Base-by-base conservation (phyloP, 345 rosid genomes). In the Capsella bursapastoris region DNA sequence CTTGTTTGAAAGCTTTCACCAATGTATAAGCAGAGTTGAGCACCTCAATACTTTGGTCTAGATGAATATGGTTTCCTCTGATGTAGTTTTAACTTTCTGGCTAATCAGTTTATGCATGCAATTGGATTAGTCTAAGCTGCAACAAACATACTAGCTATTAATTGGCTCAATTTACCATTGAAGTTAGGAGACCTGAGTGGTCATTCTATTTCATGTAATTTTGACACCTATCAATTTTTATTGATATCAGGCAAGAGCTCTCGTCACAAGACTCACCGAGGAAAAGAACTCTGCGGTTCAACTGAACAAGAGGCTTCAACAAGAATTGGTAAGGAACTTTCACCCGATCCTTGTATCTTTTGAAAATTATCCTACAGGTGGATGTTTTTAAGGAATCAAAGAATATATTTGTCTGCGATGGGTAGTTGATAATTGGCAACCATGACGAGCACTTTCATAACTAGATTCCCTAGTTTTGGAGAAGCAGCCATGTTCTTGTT, bases 311-410 rank as follows among this genome's bases (percentile, higher is more conserved):
- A 80, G 47, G 79, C 92, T 90, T 84, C 92, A 73, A 60, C 84
- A 80, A 68, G 92, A 89, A 68, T 57, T 88, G 94, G 97, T 90
- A 81, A 80, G 79, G 6, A 61, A n/a, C 35, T 71, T 57, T 57
- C 37, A 38, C 47, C 15, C 22, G 8, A 28, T 49, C 52, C 13
- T 44, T 22, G 4, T 60, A 11, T 61, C 2, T 59, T 22, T 52
- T 57, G 28, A 2, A 68, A 68, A 52, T 51, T 14, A 14, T 27
- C 5, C 44, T 51, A 52, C 31, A n/a, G 40, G 16, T 13, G 1
- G 15, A 29, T 31, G 60, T 18, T 35, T 34, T 31, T 22, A 22
- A 25, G 16, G 47, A 51, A 4, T 35, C 45, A 16, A 31, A 34
- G 27, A 16, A 51, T 4, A 35, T 10, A 32, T 43, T 32, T 48